Evolutionary conservation across 2,329 filamentous ascomycete genomes (phyloP).

Genomic region (Fusarium lyarnte): DNA sequence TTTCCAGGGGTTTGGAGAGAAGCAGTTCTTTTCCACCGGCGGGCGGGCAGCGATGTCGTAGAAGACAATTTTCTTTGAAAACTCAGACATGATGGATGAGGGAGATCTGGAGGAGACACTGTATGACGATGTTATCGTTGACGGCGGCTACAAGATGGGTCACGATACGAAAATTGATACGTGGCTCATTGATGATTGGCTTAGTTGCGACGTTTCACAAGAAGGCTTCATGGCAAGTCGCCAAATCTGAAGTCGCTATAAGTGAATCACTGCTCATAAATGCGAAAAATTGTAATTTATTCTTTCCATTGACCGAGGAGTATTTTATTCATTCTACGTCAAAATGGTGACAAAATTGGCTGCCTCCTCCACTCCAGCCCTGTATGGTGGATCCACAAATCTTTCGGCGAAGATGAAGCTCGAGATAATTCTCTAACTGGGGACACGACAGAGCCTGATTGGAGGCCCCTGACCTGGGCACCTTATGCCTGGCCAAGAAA

Average conservation of each 20-base stretch:
- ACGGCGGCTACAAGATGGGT: accelerated
- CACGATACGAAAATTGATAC: background rate
- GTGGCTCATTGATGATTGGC: background rate
- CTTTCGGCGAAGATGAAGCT: accelerated
- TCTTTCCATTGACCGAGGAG: accelerated
- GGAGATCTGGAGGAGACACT: accelerated
- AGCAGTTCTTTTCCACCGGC: constrained; percentile 40
- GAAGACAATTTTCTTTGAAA: constrained; percentile 42
- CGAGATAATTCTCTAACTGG: accelerated
- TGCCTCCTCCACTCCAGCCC: background rate
- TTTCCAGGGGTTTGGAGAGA: constrained; percentile 49
- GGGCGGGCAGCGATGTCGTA: constrained; percentile 55
- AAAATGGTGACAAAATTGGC: accelerated
- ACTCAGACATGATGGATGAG: background rate
- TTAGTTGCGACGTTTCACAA: background rate
- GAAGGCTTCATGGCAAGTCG: accelerated
- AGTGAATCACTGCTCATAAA: accelerated
- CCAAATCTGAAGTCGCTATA: accelerated
- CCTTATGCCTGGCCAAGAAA: too few species aligned
- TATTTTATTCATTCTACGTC: accelerated
- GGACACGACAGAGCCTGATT: too few species aligned
- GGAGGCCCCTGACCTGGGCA: accelerated
- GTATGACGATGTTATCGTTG: background rate
- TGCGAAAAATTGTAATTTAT: background rate
- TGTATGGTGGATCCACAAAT: background rate